phyloP scores from a whole-genome alignment of 805 yeast genomes.

The Ogataea siamensis region DNA sequence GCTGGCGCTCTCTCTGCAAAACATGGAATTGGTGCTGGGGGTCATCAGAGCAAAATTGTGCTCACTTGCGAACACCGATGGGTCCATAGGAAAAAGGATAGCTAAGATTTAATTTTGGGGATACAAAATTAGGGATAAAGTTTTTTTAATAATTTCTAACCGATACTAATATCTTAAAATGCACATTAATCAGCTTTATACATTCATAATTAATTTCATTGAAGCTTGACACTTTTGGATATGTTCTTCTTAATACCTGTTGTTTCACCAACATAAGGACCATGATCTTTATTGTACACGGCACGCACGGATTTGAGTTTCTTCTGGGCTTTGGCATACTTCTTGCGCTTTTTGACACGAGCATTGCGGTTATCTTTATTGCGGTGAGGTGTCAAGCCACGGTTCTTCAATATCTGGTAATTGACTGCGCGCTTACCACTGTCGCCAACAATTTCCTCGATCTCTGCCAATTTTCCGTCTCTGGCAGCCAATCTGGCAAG shows the following conservation, averaged over 20 bases:
- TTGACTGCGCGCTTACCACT: slow-evolving; percentile 93
- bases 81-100: slow-evolving; percentile 1
- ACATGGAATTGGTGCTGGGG: not conserved
- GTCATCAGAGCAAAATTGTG: not conserved
- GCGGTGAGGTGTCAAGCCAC: slow-evolving; percentile 90
- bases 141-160: not conserved
- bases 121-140: not conserved
- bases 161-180: not conserved
- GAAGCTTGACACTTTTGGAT: slow-evolving; percentile 81
- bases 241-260: slow-evolving; percentile 97
- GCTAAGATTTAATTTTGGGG: not conserved
- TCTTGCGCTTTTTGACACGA: slow-evolving; percentile 97
- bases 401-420: slow-evolving; percentile 92
- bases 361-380: slow-evolving; percentile 93
- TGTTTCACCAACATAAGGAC: slow-evolving; percentile 89
- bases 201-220: slow-evolving; percentile 18
- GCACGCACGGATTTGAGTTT: slow-evolving; percentile 86
- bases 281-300: slow-evolving; percentile 72
- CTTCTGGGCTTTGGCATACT: slow-evolving; percentile 93
- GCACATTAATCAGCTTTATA: not conserved
- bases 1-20: slow-evolving; percentile 1
- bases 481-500: slow-evolving; percentile 75
- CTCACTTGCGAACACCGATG: not conserved
- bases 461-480: slow-evolving; percentile 78
- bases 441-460: slow-evolving; percentile 62